Conservation (phyloP, 2,329 filamentous ascomycete species). For the Colletotrichum horii region DNA sequence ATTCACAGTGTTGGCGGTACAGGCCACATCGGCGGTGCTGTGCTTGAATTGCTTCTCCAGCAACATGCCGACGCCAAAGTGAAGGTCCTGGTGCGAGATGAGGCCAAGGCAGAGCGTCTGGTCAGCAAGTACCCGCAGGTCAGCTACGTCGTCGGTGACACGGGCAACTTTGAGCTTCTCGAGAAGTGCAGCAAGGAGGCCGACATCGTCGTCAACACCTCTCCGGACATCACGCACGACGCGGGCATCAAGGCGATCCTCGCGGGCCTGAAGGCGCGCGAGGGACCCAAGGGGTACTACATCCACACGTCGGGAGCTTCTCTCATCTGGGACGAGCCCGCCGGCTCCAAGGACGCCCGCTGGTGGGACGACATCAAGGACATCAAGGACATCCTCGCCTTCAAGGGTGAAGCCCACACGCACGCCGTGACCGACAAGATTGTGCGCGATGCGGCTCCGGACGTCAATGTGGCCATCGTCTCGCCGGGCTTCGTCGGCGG, state of each 20-base stretch:
- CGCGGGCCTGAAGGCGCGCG: not conserved
- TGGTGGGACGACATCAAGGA: slow-evolving; percentile 10
- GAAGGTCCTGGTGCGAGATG: not conserved
- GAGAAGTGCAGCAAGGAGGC: not conserved
- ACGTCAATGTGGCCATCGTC: slow-evolving; percentile 6
- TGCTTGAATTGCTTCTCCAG: not conserved
- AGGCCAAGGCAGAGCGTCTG: not conserved
- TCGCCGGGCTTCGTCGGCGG: slow-evolving; percentile 24
- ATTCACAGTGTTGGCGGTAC: not conserved
- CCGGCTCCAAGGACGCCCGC: slow-evolving; percentile 5
- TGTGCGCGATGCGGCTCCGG: not conserved
- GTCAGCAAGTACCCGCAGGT: not conserved
- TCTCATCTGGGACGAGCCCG: slow-evolving; percentile 11
- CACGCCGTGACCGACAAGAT: slow-evolving; percentile 7
- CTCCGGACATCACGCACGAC: not conserved
- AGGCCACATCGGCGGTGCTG: slow-evolving; percentile 1
- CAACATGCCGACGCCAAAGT: not conserved
- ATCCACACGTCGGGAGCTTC: slow-evolving; percentile 1
- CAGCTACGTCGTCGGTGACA: not conserved
- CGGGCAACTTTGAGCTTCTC: not conserved
- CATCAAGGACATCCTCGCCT: not conserved
- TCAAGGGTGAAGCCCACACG: slow-evolving; percentile 7
- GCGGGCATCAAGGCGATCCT: not conserved
- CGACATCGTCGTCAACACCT: not conserved
- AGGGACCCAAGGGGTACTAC: not conserved